Conservation (phyloP, 371 early-diverging fungal species). For the Apophysomyces elegans region DNA sequence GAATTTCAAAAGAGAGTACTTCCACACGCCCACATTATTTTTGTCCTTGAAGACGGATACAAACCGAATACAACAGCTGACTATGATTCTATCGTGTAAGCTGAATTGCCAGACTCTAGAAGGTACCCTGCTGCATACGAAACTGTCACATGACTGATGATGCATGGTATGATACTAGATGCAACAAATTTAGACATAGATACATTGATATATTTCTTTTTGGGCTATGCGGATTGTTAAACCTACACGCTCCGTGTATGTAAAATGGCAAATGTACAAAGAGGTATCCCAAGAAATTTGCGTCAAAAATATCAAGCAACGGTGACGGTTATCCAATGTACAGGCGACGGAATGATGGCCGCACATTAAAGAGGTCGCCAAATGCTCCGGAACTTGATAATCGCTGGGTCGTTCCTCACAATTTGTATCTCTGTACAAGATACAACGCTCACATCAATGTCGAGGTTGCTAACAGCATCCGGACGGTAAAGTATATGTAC, state of each 20-base stretch:
- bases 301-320: constrained; percentile 8
- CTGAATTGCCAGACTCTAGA: constrained; percentile 32
- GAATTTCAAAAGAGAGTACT: no score
- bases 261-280: constrained; percentile 27
- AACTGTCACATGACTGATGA: constrained; percentile 32
- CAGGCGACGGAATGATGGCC: neutral
- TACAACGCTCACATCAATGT: constrained; percentile 4
- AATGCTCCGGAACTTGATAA: neutral
- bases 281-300: constrained; percentile 23
- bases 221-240: constrained; percentile 30
- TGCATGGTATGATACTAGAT: constrained; percentile 24
- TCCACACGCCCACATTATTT: no score
- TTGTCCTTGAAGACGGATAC: no score
- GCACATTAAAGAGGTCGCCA: no score
- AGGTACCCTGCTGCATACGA: constrained; percentile 24
- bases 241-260: constrained; percentile 35
- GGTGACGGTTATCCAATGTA: constrained; percentile 13
- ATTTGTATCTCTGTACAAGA: neutral
- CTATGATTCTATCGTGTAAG: constrained; percentile 27
- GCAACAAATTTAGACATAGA: neutral
- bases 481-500: constrained; percentile 40
- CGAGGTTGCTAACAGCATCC: neutral
- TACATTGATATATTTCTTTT: no score
- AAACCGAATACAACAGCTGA: neutral
- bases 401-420: constrained; percentile 1